These are phyloP conservation scores for Begonia fuchsioides DNA, from an alignment of 306 rosid species.

Conservation along the genomic window DNA sequence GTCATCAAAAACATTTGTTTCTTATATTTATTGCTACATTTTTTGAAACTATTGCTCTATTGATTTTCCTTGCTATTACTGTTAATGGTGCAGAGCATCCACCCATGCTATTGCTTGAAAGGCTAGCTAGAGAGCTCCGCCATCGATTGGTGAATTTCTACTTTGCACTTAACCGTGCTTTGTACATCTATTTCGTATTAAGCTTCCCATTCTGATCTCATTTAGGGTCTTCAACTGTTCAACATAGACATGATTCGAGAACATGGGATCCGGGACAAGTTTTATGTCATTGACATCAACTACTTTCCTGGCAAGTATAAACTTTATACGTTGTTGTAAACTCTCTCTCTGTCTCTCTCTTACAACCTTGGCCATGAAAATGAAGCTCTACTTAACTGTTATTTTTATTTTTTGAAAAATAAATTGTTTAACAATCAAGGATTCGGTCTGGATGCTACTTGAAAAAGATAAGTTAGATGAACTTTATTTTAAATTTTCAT, in stretches of 20 bases:
- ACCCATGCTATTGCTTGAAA: slow-evolving; percentile 76
- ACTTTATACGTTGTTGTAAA: background rate
- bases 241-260: slow-evolving; percentile 81
- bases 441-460: too few relatives aligned
- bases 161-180: slow-evolving; percentile 1
- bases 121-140: slow-evolving; percentile 73
- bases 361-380: too few relatives aligned
- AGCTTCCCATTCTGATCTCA: background rate
- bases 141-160: slow-evolving; percentile 44
- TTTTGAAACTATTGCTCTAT: too few relatives aligned
- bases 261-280: slow-evolving; percentile 50
- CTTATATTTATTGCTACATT: too few relatives aligned
- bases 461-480: too few relatives aligned
- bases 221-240: slow-evolving; percentile 77
- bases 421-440: too few relatives aligned
- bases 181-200: slow-evolving; percentile 1
- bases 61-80: background rate
- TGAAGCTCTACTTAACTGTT: too few relatives aligned
- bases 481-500: too few relatives aligned
- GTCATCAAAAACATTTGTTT: too few relatives aligned
- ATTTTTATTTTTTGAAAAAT: too few relatives aligned
- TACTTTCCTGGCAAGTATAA: slow-evolving; percentile 70
- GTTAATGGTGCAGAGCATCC: slow-evolving; percentile 67
- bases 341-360: too few relatives aligned
- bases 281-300: slow-evolving; percentile 81